phyloP scores from a whole-genome alignment of 140 eudicot species.

The Oenanthe javanica region DNA sequence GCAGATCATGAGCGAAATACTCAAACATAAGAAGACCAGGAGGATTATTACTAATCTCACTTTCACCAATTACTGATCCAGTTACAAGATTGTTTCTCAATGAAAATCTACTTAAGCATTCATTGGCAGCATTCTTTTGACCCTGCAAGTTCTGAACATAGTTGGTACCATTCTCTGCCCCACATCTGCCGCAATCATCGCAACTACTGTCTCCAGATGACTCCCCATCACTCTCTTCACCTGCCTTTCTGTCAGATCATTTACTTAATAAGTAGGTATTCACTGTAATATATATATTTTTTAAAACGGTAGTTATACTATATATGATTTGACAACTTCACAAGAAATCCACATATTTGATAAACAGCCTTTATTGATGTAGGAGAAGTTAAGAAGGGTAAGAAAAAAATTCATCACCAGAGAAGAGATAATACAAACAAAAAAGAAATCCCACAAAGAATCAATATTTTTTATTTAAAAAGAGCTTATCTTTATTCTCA shows the following conservation, averaged over 20 bases:
- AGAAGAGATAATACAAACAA: neutral
- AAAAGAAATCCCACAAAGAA: neutral
- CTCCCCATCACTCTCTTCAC: constrained; percentile 82
- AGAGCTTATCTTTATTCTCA: neutral
- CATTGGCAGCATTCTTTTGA: constrained; percentile 15
- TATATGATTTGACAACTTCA: neutral
- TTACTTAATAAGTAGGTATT: neutral
- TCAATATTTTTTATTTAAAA: no score
- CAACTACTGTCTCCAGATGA: constrained; percentile 73
- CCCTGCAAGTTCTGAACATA: constrained; percentile 30
- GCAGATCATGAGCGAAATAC: constrained; percentile 66
- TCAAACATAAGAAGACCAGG: constrained; percentile 68
- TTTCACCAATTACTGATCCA: constrained; percentile 43
- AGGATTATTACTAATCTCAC: constrained; percentile 49
- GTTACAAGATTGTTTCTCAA: constrained; percentile 24
- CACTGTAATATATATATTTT: neutral
- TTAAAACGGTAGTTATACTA: neutral
- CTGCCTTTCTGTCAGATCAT: constrained; percentile 46
- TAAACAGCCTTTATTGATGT: neutral
- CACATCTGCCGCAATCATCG: constrained; percentile 56
- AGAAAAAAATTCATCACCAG: neutral
- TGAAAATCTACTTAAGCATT: constrained; percentile 31
- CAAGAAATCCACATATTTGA: neutral
- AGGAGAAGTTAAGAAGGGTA: neutral
- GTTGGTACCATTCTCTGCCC: constrained; percentile 17